Conservation (phyloP, 2,329 filamentous ascomycete species). For the Trichophyton benhamiae region DNA sequence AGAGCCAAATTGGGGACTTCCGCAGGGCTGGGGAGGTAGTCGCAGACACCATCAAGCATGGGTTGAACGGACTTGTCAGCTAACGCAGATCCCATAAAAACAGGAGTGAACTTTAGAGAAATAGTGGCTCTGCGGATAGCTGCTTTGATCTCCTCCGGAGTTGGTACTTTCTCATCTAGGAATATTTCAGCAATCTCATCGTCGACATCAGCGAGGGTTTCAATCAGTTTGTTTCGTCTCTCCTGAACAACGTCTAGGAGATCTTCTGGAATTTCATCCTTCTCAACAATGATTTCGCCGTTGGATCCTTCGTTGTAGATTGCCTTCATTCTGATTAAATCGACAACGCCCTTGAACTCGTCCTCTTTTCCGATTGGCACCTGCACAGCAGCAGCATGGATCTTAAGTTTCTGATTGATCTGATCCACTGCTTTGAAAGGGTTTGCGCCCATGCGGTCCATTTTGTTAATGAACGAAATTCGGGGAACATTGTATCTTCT, state of each 20-base stretch:
- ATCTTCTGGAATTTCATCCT: slow-evolving; percentile 72
- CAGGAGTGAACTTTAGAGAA: slow-evolving; percentile 75
- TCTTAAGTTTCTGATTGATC: slow-evolving; percentile 91
- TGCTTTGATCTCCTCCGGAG: slow-evolving; percentile 70
- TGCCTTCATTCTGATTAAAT: slow-evolving; percentile 81
- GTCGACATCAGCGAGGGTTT: slow-evolving; percentile 92
- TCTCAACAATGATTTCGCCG: slow-evolving; percentile 63
- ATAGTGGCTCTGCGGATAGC: slow-evolving; percentile 90
- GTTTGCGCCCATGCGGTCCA: slow-evolving; percentile 98
- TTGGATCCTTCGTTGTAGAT: slow-evolving; percentile 81
- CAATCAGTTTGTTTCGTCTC: slow-evolving; percentile 74
- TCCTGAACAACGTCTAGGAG: slow-evolving; percentile 64
- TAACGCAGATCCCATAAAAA: slow-evolving; percentile 90
- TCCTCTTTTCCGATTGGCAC: slow-evolving; percentile 89
- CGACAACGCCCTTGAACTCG: slow-evolving; percentile 81
- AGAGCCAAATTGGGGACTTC: slow-evolving; percentile 84
- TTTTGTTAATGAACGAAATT: slow-evolving; percentile 97
- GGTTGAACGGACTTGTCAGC: slow-evolving; percentile 92
- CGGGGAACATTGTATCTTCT: slow-evolving; percentile 92
- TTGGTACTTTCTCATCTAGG: slow-evolving; percentile 73
- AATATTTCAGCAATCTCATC: slow-evolving; percentile 95
- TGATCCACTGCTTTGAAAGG: slow-evolving; percentile 96
- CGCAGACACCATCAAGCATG: slow-evolving; percentile 91
- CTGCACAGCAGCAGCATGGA: slow-evolving; percentile 84
- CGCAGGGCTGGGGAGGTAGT: slow-evolving; percentile 84